A percentile compares a stretch with the other conserved stretches of the same genome.
These are phyloP conservation scores for Podosphaera aphanis DNA, from an alignment of 2,329 filamentous ascomycete genomes.

Conservation along the genomic window DNA sequence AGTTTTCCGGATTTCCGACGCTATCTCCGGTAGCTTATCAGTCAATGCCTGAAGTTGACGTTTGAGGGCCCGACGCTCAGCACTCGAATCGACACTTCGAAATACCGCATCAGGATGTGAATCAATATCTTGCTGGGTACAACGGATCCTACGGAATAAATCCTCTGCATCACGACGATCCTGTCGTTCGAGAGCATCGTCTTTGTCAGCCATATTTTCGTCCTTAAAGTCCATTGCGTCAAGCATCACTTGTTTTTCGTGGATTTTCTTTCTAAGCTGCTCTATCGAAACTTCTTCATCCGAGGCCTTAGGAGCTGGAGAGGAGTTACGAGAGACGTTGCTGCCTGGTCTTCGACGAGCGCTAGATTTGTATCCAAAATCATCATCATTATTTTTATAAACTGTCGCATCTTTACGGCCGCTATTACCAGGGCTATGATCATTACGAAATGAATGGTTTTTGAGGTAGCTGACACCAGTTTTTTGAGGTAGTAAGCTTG, in stretches of 20 bases:
- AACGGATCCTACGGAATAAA: conserved; percentile 73
- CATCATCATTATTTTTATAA: conserved; percentile 88
- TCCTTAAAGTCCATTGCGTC: conserved; percentile 95
- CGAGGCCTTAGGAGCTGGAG: conserved; percentile 42
- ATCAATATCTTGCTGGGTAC: conserved; percentile 87
- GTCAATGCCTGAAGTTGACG: conserved; percentile 73
- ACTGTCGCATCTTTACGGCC: conserved; percentile 84
- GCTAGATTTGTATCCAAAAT: conserved; percentile 79
- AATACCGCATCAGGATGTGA: conserved; percentile 57
- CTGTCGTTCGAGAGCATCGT: conserved; percentile 71
- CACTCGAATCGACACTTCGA: conserved; percentile 55
- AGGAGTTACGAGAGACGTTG: conserved; percentile 57
- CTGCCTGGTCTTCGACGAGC: conserved; percentile 59
- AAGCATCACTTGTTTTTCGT: conserved; percentile 78
- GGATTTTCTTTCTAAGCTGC: conserved; percentile 76
- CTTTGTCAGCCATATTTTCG: conserved; percentile 70
- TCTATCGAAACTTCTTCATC: conserved; percentile 69
- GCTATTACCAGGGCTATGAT: conserved; percentile 28
- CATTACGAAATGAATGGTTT: conserved; percentile 67
- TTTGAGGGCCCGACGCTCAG: conserved; percentile 65
- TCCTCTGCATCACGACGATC: conserved; percentile 86
- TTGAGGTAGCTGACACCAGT: conserved; percentile 98
- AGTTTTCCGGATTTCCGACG: conserved; percentile 72
- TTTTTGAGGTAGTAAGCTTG: conserved; percentile 75
- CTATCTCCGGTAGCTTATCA: conserved; percentile 75